Evolutionary conservation across 768 basidiomycete genomes (phyloP).

Genomic region (Naematelia aurantialba): DNA sequence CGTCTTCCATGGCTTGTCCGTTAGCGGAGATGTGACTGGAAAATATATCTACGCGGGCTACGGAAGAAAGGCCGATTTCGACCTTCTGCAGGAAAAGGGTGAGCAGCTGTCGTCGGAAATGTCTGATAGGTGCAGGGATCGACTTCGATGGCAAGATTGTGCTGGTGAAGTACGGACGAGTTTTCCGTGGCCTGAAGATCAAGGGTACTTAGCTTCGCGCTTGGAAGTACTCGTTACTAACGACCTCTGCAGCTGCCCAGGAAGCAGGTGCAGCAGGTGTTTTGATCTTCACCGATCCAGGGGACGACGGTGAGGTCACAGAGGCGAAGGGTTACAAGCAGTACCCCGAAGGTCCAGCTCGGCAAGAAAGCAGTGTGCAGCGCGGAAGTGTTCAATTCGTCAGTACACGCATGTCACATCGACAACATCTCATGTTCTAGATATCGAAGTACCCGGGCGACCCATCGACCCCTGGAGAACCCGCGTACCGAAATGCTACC

Average conservation of each 20-base stretch:
- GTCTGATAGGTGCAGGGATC: slow-evolving; percentile 55
- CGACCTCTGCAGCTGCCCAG: slow-evolving; percentile 58
- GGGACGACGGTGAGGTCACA: slow-evolving; percentile 77
- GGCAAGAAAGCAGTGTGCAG: slow-evolving; percentile 59
- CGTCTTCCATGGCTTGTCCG: slow-evolving; percentile 81
- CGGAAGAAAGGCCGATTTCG: slow-evolving; percentile 70
- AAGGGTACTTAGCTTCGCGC: slow-evolving; percentile 15
- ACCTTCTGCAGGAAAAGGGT: slow-evolving; percentile 61
- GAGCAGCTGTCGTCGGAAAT: slow-evolving; percentile 5
- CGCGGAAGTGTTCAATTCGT: slow-evolving; percentile 77
- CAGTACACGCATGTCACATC: slow-evolving; percentile 9
- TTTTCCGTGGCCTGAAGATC: slow-evolving; percentile 83
- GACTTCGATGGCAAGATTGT: slow-evolving; percentile 74
- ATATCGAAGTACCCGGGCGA: slow-evolving; percentile 50
- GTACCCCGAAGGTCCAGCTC: slow-evolving; percentile 81
- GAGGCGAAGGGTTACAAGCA: slow-evolving; percentile 69
- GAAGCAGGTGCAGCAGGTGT: slow-evolving; percentile 68
- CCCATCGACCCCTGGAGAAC: slow-evolving; percentile 81
- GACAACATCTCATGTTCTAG: slow-evolving; percentile 6
- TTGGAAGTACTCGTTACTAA: not conserved
- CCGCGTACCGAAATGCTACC: slow-evolving; percentile 76
- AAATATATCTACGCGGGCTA: slow-evolving; percentile 69
- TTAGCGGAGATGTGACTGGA: slow-evolving; percentile 64
- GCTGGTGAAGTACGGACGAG: slow-evolving; percentile 65
- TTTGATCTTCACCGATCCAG: slow-evolving; percentile 79